These are phyloP conservation scores for Fusarium continuum DNA, from an alignment of 2,329 filamentous ascomycete genomes.

Conservation along the genomic window DNA sequence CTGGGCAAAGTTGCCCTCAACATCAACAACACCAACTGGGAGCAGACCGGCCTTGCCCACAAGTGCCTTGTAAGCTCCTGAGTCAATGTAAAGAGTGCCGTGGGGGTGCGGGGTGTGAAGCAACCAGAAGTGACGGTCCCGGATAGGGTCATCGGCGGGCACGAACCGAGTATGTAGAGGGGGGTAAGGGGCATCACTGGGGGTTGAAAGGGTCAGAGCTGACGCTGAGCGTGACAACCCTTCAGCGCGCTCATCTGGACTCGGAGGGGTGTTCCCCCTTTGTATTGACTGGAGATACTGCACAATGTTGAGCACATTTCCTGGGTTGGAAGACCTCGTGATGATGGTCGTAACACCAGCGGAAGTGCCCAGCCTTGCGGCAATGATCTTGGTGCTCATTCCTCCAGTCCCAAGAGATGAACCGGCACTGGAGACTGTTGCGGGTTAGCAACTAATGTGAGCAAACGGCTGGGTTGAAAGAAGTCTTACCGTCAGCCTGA, in stretches of 20 bases:
- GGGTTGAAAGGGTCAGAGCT: slow-evolving; percentile 51
- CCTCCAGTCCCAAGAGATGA: slow-evolving; percentile 92
- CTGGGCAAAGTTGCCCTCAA: slow-evolving; percentile 88
- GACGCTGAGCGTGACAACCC: slow-evolving; percentile 53
- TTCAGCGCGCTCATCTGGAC: slow-evolving; percentile 45
- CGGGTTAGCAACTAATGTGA: slow-evolving; percentile 26
- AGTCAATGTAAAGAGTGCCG: slow-evolving; percentile 91
- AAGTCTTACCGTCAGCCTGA: slow-evolving; percentile 76
- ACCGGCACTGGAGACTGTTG: slow-evolving; percentile 82
- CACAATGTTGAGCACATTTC: slow-evolving; percentile 89
- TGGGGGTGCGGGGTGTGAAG: slow-evolving; percentile 90
- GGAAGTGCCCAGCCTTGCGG: slow-evolving; percentile 89
- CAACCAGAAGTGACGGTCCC: slow-evolving; percentile 97
- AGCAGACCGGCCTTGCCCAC: slow-evolving; percentile 86
- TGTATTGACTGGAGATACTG: slow-evolving; percentile 60
- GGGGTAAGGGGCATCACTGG: slow-evolving; percentile 54
- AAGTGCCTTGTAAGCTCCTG: slow-evolving; percentile 84
- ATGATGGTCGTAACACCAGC: slow-evolving; percentile 97
- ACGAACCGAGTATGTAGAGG: slow-evolving; percentile 93
- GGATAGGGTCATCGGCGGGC: slow-evolving; percentile 82
- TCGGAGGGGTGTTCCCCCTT: slow-evolving; percentile 28
- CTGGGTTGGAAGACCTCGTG: slow-evolving; percentile 90
- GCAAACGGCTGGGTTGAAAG: too few species aligned
- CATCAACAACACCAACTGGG: slow-evolving; percentile 88
- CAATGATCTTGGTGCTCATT: slow-evolving; percentile 97